Base-by-base conservation (phyloP, 2,329 filamentous ascomycete species). In the Coniochaeta sp. region DNA sequence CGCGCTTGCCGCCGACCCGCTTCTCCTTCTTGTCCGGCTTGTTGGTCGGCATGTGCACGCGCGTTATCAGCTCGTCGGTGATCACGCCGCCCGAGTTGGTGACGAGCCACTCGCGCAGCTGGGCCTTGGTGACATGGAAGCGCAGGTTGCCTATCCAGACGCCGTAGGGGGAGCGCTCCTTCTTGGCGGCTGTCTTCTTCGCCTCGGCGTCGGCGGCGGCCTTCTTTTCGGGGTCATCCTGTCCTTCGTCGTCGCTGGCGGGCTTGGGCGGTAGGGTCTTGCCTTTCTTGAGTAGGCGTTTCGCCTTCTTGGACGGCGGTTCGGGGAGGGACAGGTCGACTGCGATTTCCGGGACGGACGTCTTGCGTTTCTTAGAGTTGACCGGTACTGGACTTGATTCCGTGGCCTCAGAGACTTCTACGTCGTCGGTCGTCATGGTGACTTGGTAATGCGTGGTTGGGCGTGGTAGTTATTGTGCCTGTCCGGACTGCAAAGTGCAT, bases 141-240 rank as follows among this genome's bases (percentile, higher is more conserved):
- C 89, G 85, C 64, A 99, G 77, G 74, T 99, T 99, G 68, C 96
- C 95, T 67, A 99, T 90, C 95, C 95, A 99, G 65, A 99, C 85
- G 63, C 92, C 91, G 73, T 91, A 87, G 19, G 90, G 86, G 11
- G 91, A 95, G 62, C 91, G 88, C 65, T 82, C 79, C 59, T 81
- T 77, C 56, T 70, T 67, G 31, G 76, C 73, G 40, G 75, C 71
- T 50, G 75, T 74, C 43, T 66, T 68, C 59, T 64, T 64, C 57
- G 69, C 68, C 63, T 68, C 70, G 17, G 67, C 66, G 66, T 75
- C 67, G 65, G 71, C 66, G 66, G 76, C 69, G 70, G 72, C 70
- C 43, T 64, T 67, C 43, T 64, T 67, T 63, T 73, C 70, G 58
- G 77, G 34, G 34, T 36, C 34, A 14, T 36, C 73, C 5, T 70